Evolutionary conservation across 257 asterid species (phyloP), one percentile per base, ranked within the genome.

Genomic region (Solanum chilense): DNA sequence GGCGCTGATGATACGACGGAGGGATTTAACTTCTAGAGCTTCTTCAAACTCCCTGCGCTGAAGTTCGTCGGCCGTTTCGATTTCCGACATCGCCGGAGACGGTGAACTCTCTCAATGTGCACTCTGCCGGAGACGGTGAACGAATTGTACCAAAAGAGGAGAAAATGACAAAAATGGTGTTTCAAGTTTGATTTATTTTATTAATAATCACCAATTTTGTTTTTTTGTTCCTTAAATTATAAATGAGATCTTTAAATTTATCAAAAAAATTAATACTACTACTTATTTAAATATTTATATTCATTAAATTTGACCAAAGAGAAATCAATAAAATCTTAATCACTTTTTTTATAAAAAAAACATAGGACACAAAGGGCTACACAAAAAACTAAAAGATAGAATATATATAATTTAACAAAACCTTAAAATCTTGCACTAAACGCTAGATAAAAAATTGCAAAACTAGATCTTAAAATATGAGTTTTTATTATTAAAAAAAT

Each of bases 1-100:
- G 39, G 99, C 99, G 91, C 98, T 97, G 87, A 97, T 93, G 88
- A 97, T 97, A 87, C 99, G 99, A 33, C 98, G 94, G 71, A 97
- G 97, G 70, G 99, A 95, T 92, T 95, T 93, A 81, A 95, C 94
- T 93, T 97, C 99, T 56, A 96, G 94, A 47, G 98, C 98, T 91
- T 91, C 94, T 92, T 97, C 99, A 58, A 91, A 89, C 86, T 92
- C 91, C 92, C 95, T 93, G 86, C 98, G 97, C 83, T 94, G 94
- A 87, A 85, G 60, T 81, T 94, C 96, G 86, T 92, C 98, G 14
- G 91, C 95, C 56, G 89, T 96, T 78, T 58, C 85, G 20, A 47
- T 85, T 80, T 73, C 42, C 35, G 18, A 21, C 74, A 73, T 86
- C 6, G 47, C 84, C 88, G 74, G 68, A 45, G 74, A 45, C 27